Evolutionary conservation across 352 stramenopile species (phyloP).

Genomic region (Phytopythium helicoides): DNA sequence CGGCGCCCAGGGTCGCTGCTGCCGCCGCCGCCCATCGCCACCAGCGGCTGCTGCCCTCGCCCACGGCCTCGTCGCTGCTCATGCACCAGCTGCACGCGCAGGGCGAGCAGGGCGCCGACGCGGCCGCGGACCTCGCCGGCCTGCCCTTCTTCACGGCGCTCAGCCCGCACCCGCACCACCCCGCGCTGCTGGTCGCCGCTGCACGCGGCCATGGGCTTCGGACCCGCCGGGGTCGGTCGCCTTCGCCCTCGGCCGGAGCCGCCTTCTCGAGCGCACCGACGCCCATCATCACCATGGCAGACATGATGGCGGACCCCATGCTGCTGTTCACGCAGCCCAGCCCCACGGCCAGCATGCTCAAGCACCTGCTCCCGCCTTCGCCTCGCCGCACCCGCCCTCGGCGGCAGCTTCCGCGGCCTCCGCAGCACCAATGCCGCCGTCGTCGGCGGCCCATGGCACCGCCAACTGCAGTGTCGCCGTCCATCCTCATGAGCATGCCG

Average conservation of each 20-base stretch:
- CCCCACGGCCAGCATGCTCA: conserved; percentile 28
- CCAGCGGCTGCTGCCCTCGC: conserved; percentile 7
- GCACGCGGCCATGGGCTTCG: conserved; percentile 10
- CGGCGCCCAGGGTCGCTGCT: conserved; percentile 17
- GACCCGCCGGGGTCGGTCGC: too few species aligned
- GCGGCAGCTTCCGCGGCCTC: too few species aligned
- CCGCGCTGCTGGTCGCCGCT: conserved; percentile 12
- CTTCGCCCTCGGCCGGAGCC: too few species aligned
- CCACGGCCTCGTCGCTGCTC: conserved; percentile 34
- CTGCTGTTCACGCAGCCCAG: conserved; percentile 32
- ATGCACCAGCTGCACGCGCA: conserved; percentile 33
- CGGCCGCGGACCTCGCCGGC: too few species aligned
- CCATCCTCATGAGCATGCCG: conserved; percentile 4
- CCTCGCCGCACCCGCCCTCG: conserved; percentile 20
- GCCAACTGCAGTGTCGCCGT: not conserved
- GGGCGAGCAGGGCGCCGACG: conserved; percentile 11
- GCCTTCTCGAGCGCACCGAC: too few species aligned
- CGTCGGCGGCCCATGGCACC: conserved; percentile 20
- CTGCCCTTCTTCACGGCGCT: conserved; percentile 26
- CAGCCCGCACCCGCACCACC: conserved; percentile 35
- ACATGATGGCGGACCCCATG: conserved; percentile 43
- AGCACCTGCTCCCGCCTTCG: conserved; percentile 43
- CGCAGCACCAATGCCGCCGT: conserved; percentile 59
- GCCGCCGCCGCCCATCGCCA: conserved; percentile 13
- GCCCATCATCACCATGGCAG: too few species aligned